phyloP scores from a whole-genome alignment of 441 rosid species.

The Populus hybrid region DNA sequence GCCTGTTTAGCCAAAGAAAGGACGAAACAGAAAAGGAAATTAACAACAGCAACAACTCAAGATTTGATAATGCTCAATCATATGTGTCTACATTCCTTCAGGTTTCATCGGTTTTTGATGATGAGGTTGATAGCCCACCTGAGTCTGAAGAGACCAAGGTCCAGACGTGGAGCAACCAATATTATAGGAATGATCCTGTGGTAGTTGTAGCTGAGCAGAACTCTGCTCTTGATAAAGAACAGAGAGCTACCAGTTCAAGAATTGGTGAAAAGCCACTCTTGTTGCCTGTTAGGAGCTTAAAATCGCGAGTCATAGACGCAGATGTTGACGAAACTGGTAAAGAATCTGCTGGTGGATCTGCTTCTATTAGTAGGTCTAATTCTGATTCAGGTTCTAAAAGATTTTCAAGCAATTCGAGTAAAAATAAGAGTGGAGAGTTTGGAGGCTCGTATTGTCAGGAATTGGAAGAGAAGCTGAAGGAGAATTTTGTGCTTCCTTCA shows the following conservation, averaged over 20 bases:
- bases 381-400: constrained; percentile 46
- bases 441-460: constrained; percentile 22
- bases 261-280: constrained; percentile 62
- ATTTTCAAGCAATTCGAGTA: constrained; percentile 30
- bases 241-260: constrained; percentile 30
- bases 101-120: constrained; percentile 78
- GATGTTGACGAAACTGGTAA: constrained; percentile 19
- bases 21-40: constrained; percentile 49
- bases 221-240: constrained; percentile 31
- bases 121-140: constrained; percentile 44
- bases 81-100: constrained; percentile 76
- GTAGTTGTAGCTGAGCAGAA: constrained; percentile 47
- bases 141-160: constrained; percentile 34
- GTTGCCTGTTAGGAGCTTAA: constrained; percentile 83
- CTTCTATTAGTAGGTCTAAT: constrained; percentile 31
- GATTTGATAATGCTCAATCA: constrained; percentile 56
- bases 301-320: constrained; percentile 40
- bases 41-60: constrained; percentile 21
- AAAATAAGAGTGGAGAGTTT: constrained; percentile 14
- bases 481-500: constrained; percentile 70
- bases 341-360: constrained; percentile 25
- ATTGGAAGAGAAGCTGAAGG: constrained; percentile 34
- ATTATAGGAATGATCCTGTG: constrained; percentile 50
- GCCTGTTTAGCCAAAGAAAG: constrained; percentile 71
- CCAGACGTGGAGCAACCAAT: constrained; percentile 76